Evolutionary conservation across 2,329 filamentous ascomycete species (phyloP).

Genomic region (Scytalidium lignicola): DNA sequence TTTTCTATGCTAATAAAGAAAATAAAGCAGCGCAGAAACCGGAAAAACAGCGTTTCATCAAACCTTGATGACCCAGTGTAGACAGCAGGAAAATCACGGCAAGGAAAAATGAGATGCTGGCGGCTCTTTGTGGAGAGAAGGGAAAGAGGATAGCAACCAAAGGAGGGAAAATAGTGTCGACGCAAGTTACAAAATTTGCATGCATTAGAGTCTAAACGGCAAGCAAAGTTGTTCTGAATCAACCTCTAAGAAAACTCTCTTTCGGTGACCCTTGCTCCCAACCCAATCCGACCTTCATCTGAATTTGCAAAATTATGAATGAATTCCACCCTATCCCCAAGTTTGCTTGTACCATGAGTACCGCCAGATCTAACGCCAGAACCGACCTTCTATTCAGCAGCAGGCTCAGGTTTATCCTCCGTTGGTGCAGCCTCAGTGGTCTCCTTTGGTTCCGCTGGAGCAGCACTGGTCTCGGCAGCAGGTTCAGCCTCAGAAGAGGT

Average conservation of each 20-base stretch:
- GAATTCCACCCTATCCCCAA: constrained; percentile 17
- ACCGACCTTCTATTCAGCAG: constrained; percentile 25
- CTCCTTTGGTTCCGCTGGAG: constrained; percentile 50
- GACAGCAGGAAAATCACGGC: background rate
- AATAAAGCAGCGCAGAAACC: constrained; percentile 8
- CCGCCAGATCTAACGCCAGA: constrained; percentile 27
- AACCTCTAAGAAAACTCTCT: constrained; percentile 21
- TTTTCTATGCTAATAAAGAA: constrained; percentile 24
- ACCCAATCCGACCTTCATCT: constrained; percentile 15
- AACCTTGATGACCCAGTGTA: constrained; percentile 1
- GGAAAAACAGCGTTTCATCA: constrained; percentile 10
- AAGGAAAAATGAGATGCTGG: background rate
- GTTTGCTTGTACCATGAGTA: constrained; percentile 23
- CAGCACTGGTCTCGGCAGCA: constrained; percentile 51
- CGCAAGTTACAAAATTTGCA: constrained; percentile 1
- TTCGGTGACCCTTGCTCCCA: constrained; percentile 12
- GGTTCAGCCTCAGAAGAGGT: constrained; percentile 97
- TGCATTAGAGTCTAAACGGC: constrained; percentile 28
- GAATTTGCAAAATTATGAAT: constrained; percentile 25
- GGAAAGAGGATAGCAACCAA: background rate
- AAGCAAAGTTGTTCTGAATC: constrained; percentile 24
- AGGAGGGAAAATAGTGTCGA: background rate
- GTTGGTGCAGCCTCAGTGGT: constrained; percentile 43
- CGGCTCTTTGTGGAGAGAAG: background rate
- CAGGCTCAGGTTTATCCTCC: constrained; percentile 25